Percentiles rank a stretch among this genome's conserved stretches.
Conservation (phyloP, 768 basidiomycete genomes). For the Tylopilus rubrobrunneus region DNA sequence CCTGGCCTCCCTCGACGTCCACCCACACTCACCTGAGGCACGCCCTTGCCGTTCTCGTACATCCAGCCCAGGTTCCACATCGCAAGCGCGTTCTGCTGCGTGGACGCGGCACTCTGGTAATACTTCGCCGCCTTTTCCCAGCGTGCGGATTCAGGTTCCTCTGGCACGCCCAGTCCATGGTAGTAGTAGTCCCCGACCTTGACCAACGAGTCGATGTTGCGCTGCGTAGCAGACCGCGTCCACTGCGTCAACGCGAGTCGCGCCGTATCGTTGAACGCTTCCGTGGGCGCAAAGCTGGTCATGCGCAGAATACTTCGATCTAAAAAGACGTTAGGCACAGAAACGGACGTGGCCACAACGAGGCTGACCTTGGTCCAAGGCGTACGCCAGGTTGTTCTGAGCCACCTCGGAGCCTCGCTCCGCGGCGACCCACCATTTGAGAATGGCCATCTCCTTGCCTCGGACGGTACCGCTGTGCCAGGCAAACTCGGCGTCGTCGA, state of each 20-base stretch:
- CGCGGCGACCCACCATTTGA: slow-evolving; percentile 94
- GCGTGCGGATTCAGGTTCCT: slow-evolving; percentile 58
- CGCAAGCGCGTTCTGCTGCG: slow-evolving; percentile 87
- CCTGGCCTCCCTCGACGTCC: not conserved
- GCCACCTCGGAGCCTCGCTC: slow-evolving; percentile 90
- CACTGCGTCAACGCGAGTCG: slow-evolving; percentile 85
- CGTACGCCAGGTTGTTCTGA: slow-evolving; percentile 92
- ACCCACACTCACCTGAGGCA: slow-evolving; percentile 65
- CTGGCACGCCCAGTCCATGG: slow-evolving; percentile 76
- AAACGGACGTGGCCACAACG: slow-evolving; percentile 26
- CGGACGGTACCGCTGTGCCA: slow-evolving; percentile 70
- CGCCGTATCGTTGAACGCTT: slow-evolving; percentile 81
- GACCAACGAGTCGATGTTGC: slow-evolving; percentile 93
- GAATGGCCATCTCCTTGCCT: slow-evolving; percentile 78
- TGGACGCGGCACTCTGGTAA: slow-evolving; percentile 93
- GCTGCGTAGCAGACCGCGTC: slow-evolving; percentile 90
- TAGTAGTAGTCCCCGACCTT: slow-evolving; percentile 99
- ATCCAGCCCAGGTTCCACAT: slow-evolving; percentile 99
- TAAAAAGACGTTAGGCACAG: slow-evolving; percentile 28
- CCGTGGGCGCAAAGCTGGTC: slow-evolving; percentile 63
- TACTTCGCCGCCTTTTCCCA: slow-evolving; percentile 91
- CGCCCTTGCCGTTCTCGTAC: slow-evolving; percentile 96
- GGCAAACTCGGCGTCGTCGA: slow-evolving; percentile 73
- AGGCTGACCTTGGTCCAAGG: slow-evolving; percentile 81
- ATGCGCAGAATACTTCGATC: slow-evolving; percentile 68